phyloP scores from a whole-genome alignment of 148 eudicot genomes.

The Diospyros kaki region DNA sequence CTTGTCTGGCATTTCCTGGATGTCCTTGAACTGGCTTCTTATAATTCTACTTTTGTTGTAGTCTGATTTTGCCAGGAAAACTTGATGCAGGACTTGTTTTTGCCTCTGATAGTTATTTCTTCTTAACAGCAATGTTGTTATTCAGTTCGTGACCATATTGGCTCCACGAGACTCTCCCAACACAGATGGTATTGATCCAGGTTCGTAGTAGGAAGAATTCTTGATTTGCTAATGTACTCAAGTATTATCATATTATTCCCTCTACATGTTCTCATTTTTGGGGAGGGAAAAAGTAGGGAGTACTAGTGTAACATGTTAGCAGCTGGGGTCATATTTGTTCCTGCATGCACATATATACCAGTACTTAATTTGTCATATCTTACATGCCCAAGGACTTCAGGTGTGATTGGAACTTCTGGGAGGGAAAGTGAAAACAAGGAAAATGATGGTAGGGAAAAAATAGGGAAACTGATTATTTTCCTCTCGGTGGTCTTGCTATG shows the following conservation, averaged over 20 bases:
- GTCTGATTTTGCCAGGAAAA: neutral
- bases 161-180: conserved; percentile 95
- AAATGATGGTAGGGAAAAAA: no score
- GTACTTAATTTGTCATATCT: conserved; percentile 5
- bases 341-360: neutral
- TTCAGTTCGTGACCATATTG: conserved; percentile 76
- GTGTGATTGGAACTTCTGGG: no score
- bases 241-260: no score
- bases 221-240: no score
- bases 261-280: no score
- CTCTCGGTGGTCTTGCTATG: no score
- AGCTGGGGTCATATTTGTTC: neutral
- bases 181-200: conserved; percentile 98
- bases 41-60: neutral
- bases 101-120: neutral
- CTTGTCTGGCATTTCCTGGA: neutral
- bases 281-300: no score
- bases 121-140: conserved; percentile 72
- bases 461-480: no score
- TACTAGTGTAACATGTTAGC: no score
- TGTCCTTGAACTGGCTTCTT: neutral
- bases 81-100: neutral
- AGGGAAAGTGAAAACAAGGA: no score
- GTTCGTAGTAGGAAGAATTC: conserved; percentile 25
- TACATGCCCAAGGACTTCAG: neutral